phyloP scores from a whole-genome alignment of 129 eudicot species.

The Scalesia atractyloides region DNA sequence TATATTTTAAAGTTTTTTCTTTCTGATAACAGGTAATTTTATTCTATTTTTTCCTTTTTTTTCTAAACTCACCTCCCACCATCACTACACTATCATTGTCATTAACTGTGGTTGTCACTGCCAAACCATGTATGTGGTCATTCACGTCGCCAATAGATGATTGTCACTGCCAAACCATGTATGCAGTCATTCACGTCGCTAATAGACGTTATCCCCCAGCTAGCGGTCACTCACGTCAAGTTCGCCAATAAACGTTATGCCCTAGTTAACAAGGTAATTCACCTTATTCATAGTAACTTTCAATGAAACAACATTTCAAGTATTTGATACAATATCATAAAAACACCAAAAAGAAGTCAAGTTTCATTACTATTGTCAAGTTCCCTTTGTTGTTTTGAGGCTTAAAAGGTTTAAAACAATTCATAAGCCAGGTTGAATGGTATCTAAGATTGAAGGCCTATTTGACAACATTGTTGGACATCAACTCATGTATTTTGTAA shows the following conservation, averaged over 20 bases:
- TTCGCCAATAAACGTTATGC: background rate
- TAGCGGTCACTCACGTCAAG: background rate
- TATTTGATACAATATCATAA: background rate
- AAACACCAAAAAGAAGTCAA: background rate
- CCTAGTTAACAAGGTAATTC: background rate
- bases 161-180: no score
- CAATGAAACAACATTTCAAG: background rate
- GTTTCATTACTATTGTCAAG: constrained; percentile 16
- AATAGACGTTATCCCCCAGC: background rate
- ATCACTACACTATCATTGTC: no score
- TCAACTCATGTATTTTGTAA: constrained; percentile 18
- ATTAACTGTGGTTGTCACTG: background rate
- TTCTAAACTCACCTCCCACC: no score
- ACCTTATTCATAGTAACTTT: background rate
- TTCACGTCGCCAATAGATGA: background rate
- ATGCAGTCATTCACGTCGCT: background rate
- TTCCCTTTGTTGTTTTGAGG: constrained; percentile 38
- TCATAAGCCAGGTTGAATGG: constrained; percentile 22
- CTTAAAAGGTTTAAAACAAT: constrained; percentile 29
- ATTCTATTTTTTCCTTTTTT: no score
- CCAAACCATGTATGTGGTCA: background rate
- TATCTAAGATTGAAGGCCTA: constrained; percentile 28
- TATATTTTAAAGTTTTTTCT: no score
- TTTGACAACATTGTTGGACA: constrained; percentile 28
- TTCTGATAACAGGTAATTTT: no score